phyloP scores from a whole-genome alignment of 208 protist genomes.

The Wallacemonas sp. region DNA sequence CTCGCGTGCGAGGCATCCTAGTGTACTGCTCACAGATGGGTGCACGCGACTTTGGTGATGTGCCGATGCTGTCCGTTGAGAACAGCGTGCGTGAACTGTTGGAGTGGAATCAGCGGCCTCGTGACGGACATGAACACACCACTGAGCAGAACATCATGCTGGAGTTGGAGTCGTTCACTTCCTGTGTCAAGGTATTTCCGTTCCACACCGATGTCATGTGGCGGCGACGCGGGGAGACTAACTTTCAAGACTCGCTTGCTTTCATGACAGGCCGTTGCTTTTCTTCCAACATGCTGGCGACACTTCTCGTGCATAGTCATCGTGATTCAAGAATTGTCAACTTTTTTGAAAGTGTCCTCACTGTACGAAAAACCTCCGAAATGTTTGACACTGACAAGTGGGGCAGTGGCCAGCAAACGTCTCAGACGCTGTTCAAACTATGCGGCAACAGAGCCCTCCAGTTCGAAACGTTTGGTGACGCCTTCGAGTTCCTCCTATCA shows the following conservation, averaged over 20 bases:
- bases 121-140: conserved; percentile 20
- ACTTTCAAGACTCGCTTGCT: conserved; percentile 83
- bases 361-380: conserved; percentile 49
- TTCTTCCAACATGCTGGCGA: conserved; percentile 81
- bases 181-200: conserved; percentile 73
- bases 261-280: conserved; percentile 92
- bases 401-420: conserved; percentile 27
- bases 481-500: conserved; percentile 73
- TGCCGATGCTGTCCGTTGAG: conserved; percentile 84
- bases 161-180: conserved; percentile 83
- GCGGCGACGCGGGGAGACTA: conserved; percentile 68
- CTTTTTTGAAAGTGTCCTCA: conserved; percentile 84
- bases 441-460: conserved; percentile 73
- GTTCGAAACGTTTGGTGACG: conserved; percentile 80
- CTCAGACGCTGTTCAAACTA: conserved; percentile 72
- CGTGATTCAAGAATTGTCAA: conserved; percentile 66
- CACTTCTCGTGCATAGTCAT: conserved; percentile 81
- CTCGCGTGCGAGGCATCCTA: conserved; percentile 72
- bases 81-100: conserved; percentile 75
- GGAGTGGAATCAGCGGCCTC: conserved; percentile 40
- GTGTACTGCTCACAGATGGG: conserved; percentile 90
- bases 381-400: conserved; percentile 72
- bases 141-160: conserved; percentile 83
- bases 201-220: conserved; percentile 78
- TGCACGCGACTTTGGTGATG: conserved; percentile 79